Percentiles rank a stretch among this genome's conserved stretches.
phyloP scores from a whole-genome alignment of 306 rosid species.

The Quercus ilex region DNA sequence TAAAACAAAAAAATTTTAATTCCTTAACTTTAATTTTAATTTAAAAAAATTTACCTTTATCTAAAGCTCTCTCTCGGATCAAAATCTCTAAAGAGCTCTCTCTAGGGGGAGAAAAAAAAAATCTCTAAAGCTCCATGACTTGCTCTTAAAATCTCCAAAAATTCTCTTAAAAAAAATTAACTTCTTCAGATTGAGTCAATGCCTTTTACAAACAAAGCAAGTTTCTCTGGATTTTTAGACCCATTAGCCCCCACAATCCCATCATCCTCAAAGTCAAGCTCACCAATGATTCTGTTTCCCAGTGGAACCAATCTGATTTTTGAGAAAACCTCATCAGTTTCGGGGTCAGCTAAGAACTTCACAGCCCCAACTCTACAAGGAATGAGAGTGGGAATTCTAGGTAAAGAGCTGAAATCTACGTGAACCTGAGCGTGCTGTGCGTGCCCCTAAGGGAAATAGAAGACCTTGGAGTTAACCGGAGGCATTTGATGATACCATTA shows the following conservation, averaged over 20 bases:
- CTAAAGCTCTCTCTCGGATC: too few species aligned
- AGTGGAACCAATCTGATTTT: conserved; percentile 49
- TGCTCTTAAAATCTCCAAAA: too few species aligned
- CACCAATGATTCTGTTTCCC: conserved; percentile 21
- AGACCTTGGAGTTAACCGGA: conserved; percentile 64
- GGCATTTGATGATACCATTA: too few species aligned
- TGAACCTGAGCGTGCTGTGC: conserved; percentile 80
- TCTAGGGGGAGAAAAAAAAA: rapidly evolving
- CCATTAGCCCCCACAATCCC: neutral
- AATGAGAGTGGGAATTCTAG: conserved; percentile 57
- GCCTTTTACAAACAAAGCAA: too few species aligned
- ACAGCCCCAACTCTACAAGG: conserved; percentile 64
- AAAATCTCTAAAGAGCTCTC: too few species aligned
- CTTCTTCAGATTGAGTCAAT: too few species aligned
- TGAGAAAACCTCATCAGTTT: conserved; percentile 79
- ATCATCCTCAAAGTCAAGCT: conserved; percentile 35
- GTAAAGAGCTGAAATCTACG: conserved; percentile 46
- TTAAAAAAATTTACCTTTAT: too few species aligned
- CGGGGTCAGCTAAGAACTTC: conserved; percentile 78
- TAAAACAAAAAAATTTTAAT: too few species aligned
- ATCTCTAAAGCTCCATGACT: too few species aligned
- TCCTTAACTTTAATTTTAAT: too few species aligned
- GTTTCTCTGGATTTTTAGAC: too few species aligned
- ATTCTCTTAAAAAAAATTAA: too few species aligned
- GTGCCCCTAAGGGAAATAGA: conserved; percentile 93